phyloP scores from a whole-genome alignment of 495 filamentous ascomycete genomes.

The Lineolata rhizophorae region DNA sequence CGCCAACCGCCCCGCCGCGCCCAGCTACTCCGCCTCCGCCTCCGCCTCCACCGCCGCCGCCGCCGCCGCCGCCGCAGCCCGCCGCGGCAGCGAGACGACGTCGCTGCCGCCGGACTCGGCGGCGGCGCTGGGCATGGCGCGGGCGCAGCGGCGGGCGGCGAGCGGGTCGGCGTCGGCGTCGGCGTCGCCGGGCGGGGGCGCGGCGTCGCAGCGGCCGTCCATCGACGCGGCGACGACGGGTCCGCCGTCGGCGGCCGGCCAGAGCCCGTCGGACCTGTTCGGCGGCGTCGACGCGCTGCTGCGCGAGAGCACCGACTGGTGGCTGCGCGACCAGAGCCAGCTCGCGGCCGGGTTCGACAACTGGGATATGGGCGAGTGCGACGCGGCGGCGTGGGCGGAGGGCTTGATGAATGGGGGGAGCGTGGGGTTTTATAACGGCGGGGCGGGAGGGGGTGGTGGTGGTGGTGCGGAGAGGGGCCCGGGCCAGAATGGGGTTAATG shows the following conservation, averaged over 20 bases:
- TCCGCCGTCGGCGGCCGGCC: slow-evolving; percentile 2
- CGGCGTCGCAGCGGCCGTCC: slow-evolving; percentile 1
- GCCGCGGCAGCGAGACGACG: background rate
- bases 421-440: too few relatives aligned
- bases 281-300: slow-evolving; percentile 19
- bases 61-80: background rate
- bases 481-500: too few relatives aligned
- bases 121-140: background rate
- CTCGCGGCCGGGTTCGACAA: slow-evolving; percentile 19
- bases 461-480: too few relatives aligned
- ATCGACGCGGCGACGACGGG: slow-evolving; percentile 5
- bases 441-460: too few relatives aligned
- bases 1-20: background rate
- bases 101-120: background rate
- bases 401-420: too few relatives aligned
- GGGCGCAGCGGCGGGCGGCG: background rate
- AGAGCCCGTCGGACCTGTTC: slow-evolving; percentile 16
- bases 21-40: background rate
- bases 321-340: slow-evolving; percentile 16
- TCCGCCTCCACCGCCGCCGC: background rate
- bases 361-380: too few relatives aligned
- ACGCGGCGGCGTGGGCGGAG: too few relatives aligned
- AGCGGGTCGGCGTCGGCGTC: background rate
- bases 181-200: background rate
- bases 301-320: slow-evolving; percentile 20